These are phyloP conservation scores for Scedosporium boydii DNA, from an alignment of 2,329 filamentous ascomycete species.

Conservation along the genomic window DNA sequence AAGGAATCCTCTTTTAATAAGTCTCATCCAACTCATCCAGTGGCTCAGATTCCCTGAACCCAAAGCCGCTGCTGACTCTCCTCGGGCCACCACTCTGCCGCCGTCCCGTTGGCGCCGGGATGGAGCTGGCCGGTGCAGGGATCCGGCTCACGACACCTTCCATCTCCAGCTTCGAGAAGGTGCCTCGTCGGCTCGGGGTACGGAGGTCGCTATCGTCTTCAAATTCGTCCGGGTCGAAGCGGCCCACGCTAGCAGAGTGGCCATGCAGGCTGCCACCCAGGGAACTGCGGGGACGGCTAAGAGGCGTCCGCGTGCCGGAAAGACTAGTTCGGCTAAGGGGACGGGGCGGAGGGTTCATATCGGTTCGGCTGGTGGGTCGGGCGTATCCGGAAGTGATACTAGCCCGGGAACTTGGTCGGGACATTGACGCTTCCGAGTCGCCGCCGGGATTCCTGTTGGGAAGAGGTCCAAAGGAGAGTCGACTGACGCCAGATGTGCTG, in stretches of 20 bases:
- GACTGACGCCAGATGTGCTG: constrained; percentile 52
- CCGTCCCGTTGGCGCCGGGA: constrained; percentile 34
- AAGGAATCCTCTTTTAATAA: constrained; percentile 29
- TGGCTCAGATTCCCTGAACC: constrained; percentile 9
- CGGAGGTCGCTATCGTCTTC: constrained; percentile 30
- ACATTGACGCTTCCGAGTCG: constrained; percentile 32
- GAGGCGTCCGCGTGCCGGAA: constrained; percentile 50
- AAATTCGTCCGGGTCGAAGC: constrained; percentile 37
- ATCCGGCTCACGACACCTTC: constrained; percentile 30
- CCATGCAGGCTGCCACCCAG: constrained; percentile 54
- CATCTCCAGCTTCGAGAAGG: constrained; percentile 38
- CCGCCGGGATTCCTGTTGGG: constrained; percentile 44
- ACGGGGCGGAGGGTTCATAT: constrained; percentile 44
- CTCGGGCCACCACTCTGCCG: constrained; percentile 30
- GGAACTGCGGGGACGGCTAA: constrained; percentile 63
- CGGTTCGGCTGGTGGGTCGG: constrained; percentile 43
- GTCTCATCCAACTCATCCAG: constrained; percentile 45
- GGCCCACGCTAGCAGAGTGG: constrained; percentile 48
- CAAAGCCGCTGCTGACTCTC: constrained; percentile 30
- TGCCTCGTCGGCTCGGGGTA: constrained; percentile 47
- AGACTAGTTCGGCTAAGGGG: constrained; percentile 58
- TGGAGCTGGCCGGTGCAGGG: constrained; percentile 30
- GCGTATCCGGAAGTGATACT: constrained; percentile 45
- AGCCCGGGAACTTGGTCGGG: constrained; percentile 65
- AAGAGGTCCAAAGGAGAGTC: constrained; percentile 54